Evolutionary conservation across 2,329 filamentous ascomycete species (phyloP), one percentile per base, ranked within the genome.

Genomic region (Lachnellula cervina): DNA sequence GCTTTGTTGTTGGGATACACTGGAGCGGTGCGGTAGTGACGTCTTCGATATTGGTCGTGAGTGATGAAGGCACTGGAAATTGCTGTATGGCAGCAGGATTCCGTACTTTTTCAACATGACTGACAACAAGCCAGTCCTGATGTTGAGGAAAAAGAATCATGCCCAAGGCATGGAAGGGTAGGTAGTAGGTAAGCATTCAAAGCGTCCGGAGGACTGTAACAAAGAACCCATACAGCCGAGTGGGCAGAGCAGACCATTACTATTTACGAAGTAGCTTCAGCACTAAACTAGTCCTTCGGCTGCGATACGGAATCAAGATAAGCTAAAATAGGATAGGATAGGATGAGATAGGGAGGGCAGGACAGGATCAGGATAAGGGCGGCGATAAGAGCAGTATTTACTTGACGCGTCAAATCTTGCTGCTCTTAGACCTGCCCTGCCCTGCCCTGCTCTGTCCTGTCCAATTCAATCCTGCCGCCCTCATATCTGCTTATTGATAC

Each of bases 81-180:
- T 69, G 58, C 68, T 67, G 54, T 65, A 70, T 56, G 69, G 70
- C 23, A 75, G 60, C n/a, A 73, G 40, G 19, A 67, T 48, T 43
- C 67, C 70, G 32, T 72, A 62, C 64, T 76, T 78, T 69, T 74
- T 80, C 55, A 77, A 69, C 75, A 80, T 78, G 63, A 62, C 69
- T 59, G 47, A 48, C 17, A 38, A 25, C 37, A 37, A 51, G 53
- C 53, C 52, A 59, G 59, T 42, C 55, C 8, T 11, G 48, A 16
- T 25, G 19, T 16, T 51, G 42, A 16, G 16, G 16, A 25, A 44
- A 42, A 13, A 35, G 19, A 21, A 47, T 51, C 47, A 53, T 49
- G 53, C 56, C 34, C 38, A 56, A 13, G 43, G 28, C 28, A 32
- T 32, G 40, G 25, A 46, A 35, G 44, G 9, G 28, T 11, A 32